A percentile compares a stretch with the other conserved stretches of the same genome.
These are phyloP conservation scores for Zymoseptoria passerinii DNA, from an alignment of 2,329 filamentous ascomycete species.

Conservation along the genomic window DNA sequence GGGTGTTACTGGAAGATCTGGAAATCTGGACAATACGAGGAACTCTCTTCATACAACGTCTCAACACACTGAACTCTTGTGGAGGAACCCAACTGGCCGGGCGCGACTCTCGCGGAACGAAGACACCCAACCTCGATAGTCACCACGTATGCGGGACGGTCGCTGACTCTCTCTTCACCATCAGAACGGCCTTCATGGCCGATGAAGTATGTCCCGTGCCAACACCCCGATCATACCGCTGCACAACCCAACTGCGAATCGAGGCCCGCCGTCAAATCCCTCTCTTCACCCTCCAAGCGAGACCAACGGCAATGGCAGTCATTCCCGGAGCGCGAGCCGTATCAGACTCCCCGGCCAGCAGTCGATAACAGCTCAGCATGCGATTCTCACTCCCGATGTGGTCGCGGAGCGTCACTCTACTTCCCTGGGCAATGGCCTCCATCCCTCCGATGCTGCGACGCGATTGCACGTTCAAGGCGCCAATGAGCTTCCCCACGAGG, in stretches of 20 bases:
- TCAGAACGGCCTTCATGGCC: conserved; percentile 27
- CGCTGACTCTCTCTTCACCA: neutral
- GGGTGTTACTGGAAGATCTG: neutral
- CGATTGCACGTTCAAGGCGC: conserved; percentile 74
- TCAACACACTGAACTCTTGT: neutral
- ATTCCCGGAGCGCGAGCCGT: conserved; percentile 25
- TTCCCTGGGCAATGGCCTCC: conserved; percentile 73
- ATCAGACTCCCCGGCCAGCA: conserved; percentile 29
- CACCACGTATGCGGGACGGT: neutral
- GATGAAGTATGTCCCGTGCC: conserved; percentile 56
- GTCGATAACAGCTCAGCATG: conserved; percentile 45
- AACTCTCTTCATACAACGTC: neutral
- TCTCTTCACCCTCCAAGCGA: conserved; percentile 3
- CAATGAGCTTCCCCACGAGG: conserved; percentile 91
- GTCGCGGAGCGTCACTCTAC: conserved; percentile 70
- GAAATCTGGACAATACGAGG: neutral
- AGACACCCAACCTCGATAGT: neutral
- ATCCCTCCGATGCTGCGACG: conserved; percentile 69
- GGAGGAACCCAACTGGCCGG: neutral
- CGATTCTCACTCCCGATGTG: conserved; percentile 65
- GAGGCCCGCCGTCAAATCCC: conserved; percentile 6
- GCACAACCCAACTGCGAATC: conserved; percentile 41
- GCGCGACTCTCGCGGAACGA: neutral
- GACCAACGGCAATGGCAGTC: conserved; percentile 5
- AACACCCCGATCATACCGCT: conserved; percentile 49